Percentiles rank a stretch among this genome's conserved stretches.
phyloP scores from a whole-genome alignment of 768 basidiomycete genomes.

The Lenzites betulinus region DNA sequence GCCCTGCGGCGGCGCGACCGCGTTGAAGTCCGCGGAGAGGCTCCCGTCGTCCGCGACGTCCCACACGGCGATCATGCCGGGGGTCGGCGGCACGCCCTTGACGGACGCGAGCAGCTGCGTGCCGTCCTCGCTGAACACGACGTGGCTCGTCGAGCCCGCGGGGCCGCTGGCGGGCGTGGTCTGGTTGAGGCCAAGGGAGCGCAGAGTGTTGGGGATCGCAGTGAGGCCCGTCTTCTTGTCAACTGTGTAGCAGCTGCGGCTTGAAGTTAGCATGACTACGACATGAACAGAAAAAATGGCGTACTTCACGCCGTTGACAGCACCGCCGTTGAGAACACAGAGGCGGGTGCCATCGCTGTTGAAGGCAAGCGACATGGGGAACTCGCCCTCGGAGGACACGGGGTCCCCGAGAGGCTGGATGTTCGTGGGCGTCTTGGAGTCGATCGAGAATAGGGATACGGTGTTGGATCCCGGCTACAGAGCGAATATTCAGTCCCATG shows the following conservation, averaged over 20 bases:
- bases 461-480: slow-evolving; percentile 32
- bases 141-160: slow-evolving; percentile 44
- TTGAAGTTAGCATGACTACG: background rate
- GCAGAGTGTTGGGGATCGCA: slow-evolving; percentile 42
- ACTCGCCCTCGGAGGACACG: slow-evolving; percentile 29
- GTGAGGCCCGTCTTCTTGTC: slow-evolving; percentile 44
- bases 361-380: slow-evolving; percentile 31
- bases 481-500: background rate
- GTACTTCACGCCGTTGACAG: slow-evolving; percentile 44
- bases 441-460: slow-evolving; percentile 28
- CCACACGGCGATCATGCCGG: slow-evolving; percentile 55
- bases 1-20: slow-evolving; percentile 39
- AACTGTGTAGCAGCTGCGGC: slow-evolving; percentile 44
- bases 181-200: slow-evolving; percentile 48
- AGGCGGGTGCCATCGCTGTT: slow-evolving; percentile 17
- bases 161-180: slow-evolving; percentile 54
- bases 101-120: slow-evolving; percentile 48
- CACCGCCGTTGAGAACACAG: slow-evolving; percentile 44
- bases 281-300: background rate
- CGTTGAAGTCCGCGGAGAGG: slow-evolving; percentile 43
- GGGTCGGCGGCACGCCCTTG: slow-evolving; percentile 47
- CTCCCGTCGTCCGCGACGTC: slow-evolving; percentile 46
- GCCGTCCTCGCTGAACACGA: slow-evolving; percentile 50
- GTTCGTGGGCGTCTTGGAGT: slow-evolving; percentile 26
- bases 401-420: slow-evolving; percentile 27